These are phyloP conservation scores for Diplodia mutila DNA, from an alignment of 2,329 filamentous ascomycete species.

Conservation along the genomic window DNA sequence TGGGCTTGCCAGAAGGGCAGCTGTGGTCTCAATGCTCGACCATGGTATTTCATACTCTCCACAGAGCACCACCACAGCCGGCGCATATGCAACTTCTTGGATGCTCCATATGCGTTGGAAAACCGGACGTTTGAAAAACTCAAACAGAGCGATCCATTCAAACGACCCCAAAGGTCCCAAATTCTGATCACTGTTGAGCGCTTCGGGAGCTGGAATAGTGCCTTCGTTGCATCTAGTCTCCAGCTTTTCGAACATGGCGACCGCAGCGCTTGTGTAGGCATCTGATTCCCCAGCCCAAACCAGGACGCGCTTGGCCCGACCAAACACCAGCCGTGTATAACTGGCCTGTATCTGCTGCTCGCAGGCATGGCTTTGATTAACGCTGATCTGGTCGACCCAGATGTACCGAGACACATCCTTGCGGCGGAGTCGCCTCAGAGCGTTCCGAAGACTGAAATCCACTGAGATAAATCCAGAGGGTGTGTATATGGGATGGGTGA, in stretches of 20 bases:
- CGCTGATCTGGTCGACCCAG: conserved; percentile 27
- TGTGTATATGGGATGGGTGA: background rate
- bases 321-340: conserved; percentile 21
- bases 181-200: no score
- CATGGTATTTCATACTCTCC: conserved; percentile 27
- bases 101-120: conserved; percentile 28
- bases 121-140: conserved; percentile 24
- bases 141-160: conserved; percentile 18
- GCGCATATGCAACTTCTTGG: conserved; percentile 28
- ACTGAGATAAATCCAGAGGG: background rate
- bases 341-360: conserved; percentile 25
- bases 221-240: background rate
- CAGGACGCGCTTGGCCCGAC: conserved; percentile 13
- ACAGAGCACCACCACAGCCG: conserved; percentile 26
- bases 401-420: background rate
- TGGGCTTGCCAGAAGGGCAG: conserved; percentile 27
- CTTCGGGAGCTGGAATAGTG: background rate
- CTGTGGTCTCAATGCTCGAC: conserved; percentile 22
- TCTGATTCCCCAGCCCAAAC: conserved; percentile 25
- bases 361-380: conserved; percentile 21
- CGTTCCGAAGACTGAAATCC: background rate
- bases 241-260: conserved; percentile 17
- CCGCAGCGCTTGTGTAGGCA: conserved; percentile 4
- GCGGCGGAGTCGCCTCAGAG: background rate
- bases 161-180: background rate